A percentile compares a stretch with the other conserved stretches of the same genome.
Conservation (phyloP, 2,329 filamentous ascomycete species). For the Fusarium verticillioides region DNA sequence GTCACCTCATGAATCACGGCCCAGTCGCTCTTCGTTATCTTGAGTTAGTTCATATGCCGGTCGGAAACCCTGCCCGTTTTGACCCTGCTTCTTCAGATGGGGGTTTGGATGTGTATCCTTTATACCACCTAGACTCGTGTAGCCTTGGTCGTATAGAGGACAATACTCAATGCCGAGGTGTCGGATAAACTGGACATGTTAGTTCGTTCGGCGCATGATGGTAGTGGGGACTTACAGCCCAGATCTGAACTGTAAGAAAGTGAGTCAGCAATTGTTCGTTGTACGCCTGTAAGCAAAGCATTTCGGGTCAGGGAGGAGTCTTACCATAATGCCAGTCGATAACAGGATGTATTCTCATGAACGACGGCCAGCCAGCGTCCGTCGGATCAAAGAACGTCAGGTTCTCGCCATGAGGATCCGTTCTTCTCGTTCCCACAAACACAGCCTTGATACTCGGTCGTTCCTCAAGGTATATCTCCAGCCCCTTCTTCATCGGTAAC, state of each 20-base stretch:
- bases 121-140: conserved; percentile 91
- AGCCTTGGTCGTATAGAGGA: conserved; percentile 84
- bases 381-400: conserved; percentile 88
- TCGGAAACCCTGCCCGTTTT: conserved; percentile 60
- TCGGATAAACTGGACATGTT: conserved; percentile 74
- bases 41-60: conserved; percentile 81
- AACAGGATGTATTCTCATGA: conserved; percentile 93
- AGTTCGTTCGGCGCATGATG: conserved; percentile 2
- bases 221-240: conserved; percentile 74
- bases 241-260: conserved; percentile 74
- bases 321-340: conserved; percentile 87
- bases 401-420: conserved; percentile 87
- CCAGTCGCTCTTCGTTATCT: conserved; percentile 82
- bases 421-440: conserved; percentile 76
- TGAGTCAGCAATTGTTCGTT: not conserved
- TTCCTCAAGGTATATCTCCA: conserved; percentile 79
- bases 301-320: not conserved
- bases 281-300: no score
- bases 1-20: conserved; percentile 66
- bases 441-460: conserved; percentile 71
- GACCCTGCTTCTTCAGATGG: conserved; percentile 38
- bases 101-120: conserved; percentile 93
- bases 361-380: conserved; percentile 88
- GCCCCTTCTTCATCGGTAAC: conserved; percentile 82
- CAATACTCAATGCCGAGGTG: conserved; percentile 87